Evolutionary conservation across 148 eudicot genomes (phyloP), one percentile per base, ranked within the genome.

Genomic region (Spergularia marina): DNA sequence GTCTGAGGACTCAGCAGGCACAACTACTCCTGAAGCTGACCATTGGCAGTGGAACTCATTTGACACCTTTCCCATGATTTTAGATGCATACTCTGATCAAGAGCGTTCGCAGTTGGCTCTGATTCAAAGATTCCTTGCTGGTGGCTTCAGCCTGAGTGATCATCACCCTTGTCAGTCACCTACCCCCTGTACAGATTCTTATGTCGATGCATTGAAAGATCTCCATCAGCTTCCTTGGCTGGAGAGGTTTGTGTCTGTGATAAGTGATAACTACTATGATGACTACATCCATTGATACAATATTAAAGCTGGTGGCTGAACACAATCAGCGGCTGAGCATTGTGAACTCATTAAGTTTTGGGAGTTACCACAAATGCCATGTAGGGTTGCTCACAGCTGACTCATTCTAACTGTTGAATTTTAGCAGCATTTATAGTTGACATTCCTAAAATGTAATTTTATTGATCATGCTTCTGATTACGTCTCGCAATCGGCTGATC

Each of bases 211-310:
- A 65, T 87, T 92, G 95, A 92, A 92, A 79, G 97, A 92, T 79
- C 85, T 92, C 76, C 91, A 84, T 83, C 97, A 92, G 84, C 95
- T 92, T 72, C 97, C 97, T 71, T 92, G 95, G 97, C 91, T 92
- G 10, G 97, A 92, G 78, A 86, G 97, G 79, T 92, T 92, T 63
- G 97, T 92, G 39, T 92, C 95, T 1, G 95, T 90, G 53, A 92
- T 92, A 62, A 89, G 91, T 60, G 93, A 92, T 76, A 85, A 84
- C 75, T 90, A 90, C 77, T 89, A 86, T 60, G 93, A 92, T 2
- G 93, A 92, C 57, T 89, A 87, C 74, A 83, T 79, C 65, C 89
- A 85, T 20, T 89, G 86, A 88, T 39, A 17, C 36, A 17, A 25
- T 39, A 7, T 10, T 7, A 40, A 15, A 16, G 53, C 14, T n/a